Base-by-base conservation (phyloP, 371 early-diverging fungal genomes). In the Apophysomyces elegans region DNA sequence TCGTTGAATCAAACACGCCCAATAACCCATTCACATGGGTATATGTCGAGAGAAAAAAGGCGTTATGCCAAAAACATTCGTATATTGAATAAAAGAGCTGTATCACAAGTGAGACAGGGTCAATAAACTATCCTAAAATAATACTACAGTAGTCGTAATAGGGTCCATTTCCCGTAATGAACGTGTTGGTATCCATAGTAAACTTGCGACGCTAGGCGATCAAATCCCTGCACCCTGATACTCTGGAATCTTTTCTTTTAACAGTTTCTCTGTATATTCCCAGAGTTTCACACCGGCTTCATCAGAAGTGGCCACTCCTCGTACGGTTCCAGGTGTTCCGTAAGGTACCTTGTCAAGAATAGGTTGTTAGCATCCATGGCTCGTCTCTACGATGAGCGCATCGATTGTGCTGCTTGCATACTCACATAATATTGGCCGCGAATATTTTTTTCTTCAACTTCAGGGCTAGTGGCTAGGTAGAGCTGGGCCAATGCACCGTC, bases 381-480 rank as follows among this genome's bases (percentile, higher is more conserved):
- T 21, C 8, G n/a, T 54, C 21, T 13, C 11, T 14, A 13, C 14
- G n/a, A 45, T 39, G 7, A 12, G n/a, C n/a, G 39, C 35, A 37
- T 7, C 11, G 58, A 37, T n/a, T 69, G 50, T 60, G 5, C 21
- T 11, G 57, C 72, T 35, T 68, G 67, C 41, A 38, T 26, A 61
- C 70, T 46, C 62, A 81, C 79, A 60, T 77, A 90, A 66, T 86
- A 86, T 64, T 77, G n/a, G 11, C 88, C 90, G 7, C 74, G 73
- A 47, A 79, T 69, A 7, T 78, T 70, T 68, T 78, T 77, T 39
- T 68, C 63, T 68, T 84, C 81, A 1, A 90, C 81, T 37, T 90
- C 88, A 8, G 88, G 87, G 9, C 88, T 84, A 7, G 90, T 79
- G 0, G 91, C 90, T 41, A 87, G 69, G 58, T 86, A 88, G 11